Evolutionary conservation across 1,284 basidiomycete genomes (phyloP).

Genomic region (Volvariella surrecta): DNA sequence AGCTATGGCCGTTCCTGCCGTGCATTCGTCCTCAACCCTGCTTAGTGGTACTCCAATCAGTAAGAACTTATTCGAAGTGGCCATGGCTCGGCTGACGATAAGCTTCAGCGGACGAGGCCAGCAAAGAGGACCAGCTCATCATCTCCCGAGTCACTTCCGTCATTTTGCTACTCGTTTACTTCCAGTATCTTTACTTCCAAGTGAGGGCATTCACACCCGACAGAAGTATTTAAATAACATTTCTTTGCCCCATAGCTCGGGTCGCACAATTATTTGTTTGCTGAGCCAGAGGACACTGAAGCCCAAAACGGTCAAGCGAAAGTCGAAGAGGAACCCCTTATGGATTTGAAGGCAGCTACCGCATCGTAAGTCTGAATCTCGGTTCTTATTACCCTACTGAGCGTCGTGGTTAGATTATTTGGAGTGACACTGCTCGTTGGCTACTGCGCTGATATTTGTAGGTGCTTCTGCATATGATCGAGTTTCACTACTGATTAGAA

Average conservation of each 20-base stretch:
- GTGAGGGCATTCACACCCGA: not conserved
- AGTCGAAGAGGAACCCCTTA: slow-evolving; percentile 30
- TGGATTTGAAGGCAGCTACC: slow-evolving; percentile 64
- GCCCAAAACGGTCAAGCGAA: slow-evolving; percentile 29
- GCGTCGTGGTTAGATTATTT: slow-evolving; percentile 46
- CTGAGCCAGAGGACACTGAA: slow-evolving; percentile 13
- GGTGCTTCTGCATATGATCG: slow-evolving; percentile 18
- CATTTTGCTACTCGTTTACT: slow-evolving; percentile 75
- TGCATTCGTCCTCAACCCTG: slow-evolving; percentile 37
- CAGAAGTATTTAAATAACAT: no score
- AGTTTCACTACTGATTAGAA: not conserved
- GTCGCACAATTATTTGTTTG: slow-evolving; percentile 28
- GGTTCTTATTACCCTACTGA: slow-evolving; percentile 1
- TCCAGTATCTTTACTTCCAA: slow-evolving; percentile 1
- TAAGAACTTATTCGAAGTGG: slow-evolving; percentile 4
- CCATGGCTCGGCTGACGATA: slow-evolving; percentile 16
- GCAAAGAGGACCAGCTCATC: slow-evolving; percentile 49
- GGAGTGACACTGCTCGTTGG: slow-evolving; percentile 73
- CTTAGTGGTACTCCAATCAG: no score
- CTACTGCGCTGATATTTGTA: slow-evolving; percentile 78
- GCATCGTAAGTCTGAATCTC: slow-evolving; percentile 33
- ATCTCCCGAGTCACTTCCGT: slow-evolving; percentile 85
- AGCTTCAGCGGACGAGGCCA: no score
- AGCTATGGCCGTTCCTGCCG: slow-evolving; percentile 89
- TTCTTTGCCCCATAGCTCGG: slow-evolving; percentile 18